Conservation (phyloP, 345 rosid genomes). For the Hirschfeldia incana region DNA sequence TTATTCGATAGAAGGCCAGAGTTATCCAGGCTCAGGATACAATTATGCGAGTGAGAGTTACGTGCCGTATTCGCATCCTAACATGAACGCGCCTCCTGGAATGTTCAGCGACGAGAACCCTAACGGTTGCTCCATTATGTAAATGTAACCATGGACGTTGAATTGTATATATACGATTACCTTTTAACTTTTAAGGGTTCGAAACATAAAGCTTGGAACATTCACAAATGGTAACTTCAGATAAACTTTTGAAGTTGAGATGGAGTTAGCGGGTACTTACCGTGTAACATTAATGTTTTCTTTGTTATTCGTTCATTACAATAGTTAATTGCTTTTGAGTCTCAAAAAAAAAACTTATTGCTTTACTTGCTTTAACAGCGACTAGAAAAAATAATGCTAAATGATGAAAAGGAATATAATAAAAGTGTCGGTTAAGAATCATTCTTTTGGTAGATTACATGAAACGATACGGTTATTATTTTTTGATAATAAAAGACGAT, state of each 20-base stretch:
- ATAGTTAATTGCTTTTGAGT: too few species aligned
- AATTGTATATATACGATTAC: background rate
- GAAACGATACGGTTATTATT: too few species aligned
- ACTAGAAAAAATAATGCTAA: too few species aligned
- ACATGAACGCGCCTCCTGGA: constrained; percentile 37
- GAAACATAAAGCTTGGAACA: background rate
- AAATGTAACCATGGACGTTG: background rate
- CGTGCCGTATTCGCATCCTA: constrained; percentile 34
- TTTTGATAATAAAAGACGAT: too few species aligned
- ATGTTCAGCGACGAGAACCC: constrained; percentile 45
- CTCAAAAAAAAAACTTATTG: too few species aligned
- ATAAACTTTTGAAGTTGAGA: constrained; percentile 17
- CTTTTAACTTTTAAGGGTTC: background rate
- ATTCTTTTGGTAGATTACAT: too few species aligned
- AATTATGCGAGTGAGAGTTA: constrained; percentile 39
- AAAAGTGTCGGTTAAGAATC: too few species aligned
- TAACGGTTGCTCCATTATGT: constrained; percentile 36
- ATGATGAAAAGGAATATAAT: too few species aligned
- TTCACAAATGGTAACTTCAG: background rate
- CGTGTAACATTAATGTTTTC: too few species aligned
- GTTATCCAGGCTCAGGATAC: constrained; percentile 34
- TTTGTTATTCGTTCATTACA: too few species aligned
- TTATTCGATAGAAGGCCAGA: constrained; percentile 24
- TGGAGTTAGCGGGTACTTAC: too few species aligned
- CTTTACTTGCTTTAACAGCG: too few species aligned